A percentile compares a stretch with the other conserved stretches of the same genome.
phyloP scores from a whole-genome alignment of 805 yeast species.

The Candida qinlingensis region DNA sequence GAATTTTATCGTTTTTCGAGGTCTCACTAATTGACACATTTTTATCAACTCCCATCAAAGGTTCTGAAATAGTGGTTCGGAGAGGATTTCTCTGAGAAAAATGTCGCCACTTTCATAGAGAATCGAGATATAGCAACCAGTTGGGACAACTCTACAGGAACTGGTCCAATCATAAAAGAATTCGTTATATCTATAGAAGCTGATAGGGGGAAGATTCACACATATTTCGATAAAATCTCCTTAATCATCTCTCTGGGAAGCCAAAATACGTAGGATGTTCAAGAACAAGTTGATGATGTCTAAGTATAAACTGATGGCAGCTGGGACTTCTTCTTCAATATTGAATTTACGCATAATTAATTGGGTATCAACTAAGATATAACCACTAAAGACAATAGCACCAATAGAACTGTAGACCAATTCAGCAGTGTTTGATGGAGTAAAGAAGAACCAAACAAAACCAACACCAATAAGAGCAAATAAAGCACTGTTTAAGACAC shows the following conservation, averaged over 20 bases:
- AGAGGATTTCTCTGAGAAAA: too few species aligned
- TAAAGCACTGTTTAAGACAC: slow-evolving; percentile 48
- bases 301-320: slow-evolving; percentile 72
- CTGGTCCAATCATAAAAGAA: too few species aligned
- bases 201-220: too few species aligned
- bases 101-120: too few species aligned
- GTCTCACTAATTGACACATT: neutral
- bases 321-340: slow-evolving; percentile 82
- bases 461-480: slow-evolving; percentile 72
- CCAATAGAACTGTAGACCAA: slow-evolving; percentile 67
- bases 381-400: slow-evolving; percentile 66
- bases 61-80: too few species aligned
- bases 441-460: slow-evolving; percentile 59
- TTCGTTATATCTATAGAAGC: too few species aligned
- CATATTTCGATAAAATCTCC: too few species aligned
- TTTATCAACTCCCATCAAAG: neutral
- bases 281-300: slow-evolving; percentile 80
- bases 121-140: too few species aligned
- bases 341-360: slow-evolving; percentile 65
- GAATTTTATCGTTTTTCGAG: neutral
- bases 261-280: slow-evolving; percentile 63
- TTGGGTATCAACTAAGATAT: slow-evolving; percentile 79
- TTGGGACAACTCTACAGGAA: too few species aligned
- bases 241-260: slow-evolving; percentile 24
- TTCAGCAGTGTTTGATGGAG: slow-evolving; percentile 51